Evolutionary conservation across 2,329 filamentous ascomycete genomes (phyloP).

Genomic region (Fusarium aywerte): DNA sequence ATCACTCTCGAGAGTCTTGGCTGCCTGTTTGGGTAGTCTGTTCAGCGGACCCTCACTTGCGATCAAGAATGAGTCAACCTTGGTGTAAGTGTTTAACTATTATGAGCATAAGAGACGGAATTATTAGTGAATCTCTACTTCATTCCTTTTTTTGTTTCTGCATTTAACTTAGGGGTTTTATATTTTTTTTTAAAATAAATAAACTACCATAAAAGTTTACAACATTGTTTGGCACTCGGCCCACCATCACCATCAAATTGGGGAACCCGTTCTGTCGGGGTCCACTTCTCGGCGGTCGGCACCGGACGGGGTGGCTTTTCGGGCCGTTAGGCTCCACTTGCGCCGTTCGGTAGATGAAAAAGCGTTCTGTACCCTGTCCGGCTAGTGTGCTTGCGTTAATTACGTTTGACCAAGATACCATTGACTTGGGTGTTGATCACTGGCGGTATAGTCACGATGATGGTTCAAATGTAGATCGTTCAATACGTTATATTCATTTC

Average conservation of each 20-base stretch:
- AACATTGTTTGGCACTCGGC: not conserved
- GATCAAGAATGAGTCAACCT: not conserved
- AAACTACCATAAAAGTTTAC: too few species aligned
- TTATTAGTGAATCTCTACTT: not conserved
- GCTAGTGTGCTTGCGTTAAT: not conserved
- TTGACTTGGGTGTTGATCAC: not conserved
- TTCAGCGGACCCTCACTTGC: not conserved
- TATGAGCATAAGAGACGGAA: accelerated
- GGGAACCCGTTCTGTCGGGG: not conserved
- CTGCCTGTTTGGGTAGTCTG: not conserved
- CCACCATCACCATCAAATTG: not conserved
- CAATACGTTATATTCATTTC: slow-evolving; percentile 13
- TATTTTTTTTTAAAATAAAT: too few species aligned
- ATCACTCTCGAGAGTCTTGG: not conserved
- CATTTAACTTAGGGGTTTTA: too few species aligned
- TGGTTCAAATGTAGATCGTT: not conserved
- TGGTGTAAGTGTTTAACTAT: not conserved
- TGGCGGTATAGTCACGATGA: not conserved
- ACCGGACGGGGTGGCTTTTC: not conserved
- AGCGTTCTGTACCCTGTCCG: not conserved
- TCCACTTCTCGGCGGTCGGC: not conserved
- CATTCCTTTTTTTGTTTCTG: too few species aligned
- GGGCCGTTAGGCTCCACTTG: not conserved
- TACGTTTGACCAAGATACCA: not conserved
- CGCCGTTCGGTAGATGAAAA: not conserved